Conservation (phyloP, 1,284 basidiomycete species). For the Sporisorium sorghi region DNA sequence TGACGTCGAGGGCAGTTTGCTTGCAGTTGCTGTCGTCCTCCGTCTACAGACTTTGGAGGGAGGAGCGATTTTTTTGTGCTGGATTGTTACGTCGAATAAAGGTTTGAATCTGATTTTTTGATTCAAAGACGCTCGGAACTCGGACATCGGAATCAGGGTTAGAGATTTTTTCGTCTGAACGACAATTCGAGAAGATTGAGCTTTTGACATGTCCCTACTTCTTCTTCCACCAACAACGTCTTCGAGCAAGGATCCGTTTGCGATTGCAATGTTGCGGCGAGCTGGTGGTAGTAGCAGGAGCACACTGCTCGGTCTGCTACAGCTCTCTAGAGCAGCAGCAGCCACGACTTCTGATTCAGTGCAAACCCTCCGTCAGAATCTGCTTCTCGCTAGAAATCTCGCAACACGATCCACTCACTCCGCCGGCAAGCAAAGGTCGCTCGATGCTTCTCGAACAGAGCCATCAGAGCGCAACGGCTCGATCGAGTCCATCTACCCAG, state of each 20-base stretch:
- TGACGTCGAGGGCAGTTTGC: too few relatives aligned
- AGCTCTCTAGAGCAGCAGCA: background rate
- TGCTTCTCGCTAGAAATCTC: background rate
- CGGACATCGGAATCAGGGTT: constrained; percentile 5
- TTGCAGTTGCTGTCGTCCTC: background rate
- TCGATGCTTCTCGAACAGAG: background rate
- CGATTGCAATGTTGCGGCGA: background rate
- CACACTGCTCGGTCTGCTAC: background rate
- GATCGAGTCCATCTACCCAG: constrained; percentile 31
- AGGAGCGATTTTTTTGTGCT: background rate
- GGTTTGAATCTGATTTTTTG: background rate
- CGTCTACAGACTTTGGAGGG: background rate
- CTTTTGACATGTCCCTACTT: background rate
- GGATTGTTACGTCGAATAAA: background rate
- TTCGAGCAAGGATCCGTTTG: background rate
- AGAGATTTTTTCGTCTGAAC: constrained; percentile 1
- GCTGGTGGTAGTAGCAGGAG: background rate
- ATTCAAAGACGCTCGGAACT: background rate
- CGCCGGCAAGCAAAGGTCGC: background rate
- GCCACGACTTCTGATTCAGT: background rate
- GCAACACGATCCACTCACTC: background rate
- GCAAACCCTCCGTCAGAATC: background rate
- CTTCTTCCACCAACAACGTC: background rate
- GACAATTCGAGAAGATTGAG: background rate
- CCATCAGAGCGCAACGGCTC: background rate